Evolutionary conservation across 2,329 filamentous ascomycete species (phyloP).

Genomic region (Epichloe sp.): DNA sequence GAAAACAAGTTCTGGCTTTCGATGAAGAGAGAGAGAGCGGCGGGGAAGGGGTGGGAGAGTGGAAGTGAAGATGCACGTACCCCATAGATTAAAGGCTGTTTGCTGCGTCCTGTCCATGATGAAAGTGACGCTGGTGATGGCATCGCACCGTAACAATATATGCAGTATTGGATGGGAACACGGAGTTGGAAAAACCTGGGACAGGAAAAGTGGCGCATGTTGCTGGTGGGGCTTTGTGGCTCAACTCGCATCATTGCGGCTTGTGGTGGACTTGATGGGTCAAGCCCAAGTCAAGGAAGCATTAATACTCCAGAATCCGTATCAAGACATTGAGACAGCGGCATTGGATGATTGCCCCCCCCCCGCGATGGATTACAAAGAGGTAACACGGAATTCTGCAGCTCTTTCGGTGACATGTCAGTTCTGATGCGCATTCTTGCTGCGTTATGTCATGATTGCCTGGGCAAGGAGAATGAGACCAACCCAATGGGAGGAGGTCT

Average conservation of each 20-base stretch:
- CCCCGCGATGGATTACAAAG: too few species aligned
- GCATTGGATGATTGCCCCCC: too few species aligned
- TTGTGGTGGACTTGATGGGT: too few species aligned
- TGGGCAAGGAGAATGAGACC: neutral
- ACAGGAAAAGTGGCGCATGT: neutral
- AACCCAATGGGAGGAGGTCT: too few species aligned
- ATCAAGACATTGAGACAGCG: too few species aligned
- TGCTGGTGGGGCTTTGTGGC: neutral
- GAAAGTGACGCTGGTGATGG: neutral
- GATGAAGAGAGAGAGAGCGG: neutral
- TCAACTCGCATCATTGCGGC: too few species aligned
- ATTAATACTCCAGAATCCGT: too few species aligned
- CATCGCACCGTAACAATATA: neutral
- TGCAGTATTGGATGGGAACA: neutral
- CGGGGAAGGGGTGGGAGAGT: neutral
- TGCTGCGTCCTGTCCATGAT: conserved; percentile 22
- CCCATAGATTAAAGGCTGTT: conserved; percentile 22
- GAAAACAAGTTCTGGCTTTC: neutral
- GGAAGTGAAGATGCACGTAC: conserved; percentile 10
- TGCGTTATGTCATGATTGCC: too few species aligned
- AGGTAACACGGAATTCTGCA: too few species aligned
- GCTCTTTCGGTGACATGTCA: too few species aligned
- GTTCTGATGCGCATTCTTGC: too few species aligned
- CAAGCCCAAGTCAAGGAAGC: too few species aligned
- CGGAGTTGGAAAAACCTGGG: neutral